Conservation (phyloP, 176 grass and related monocot genomes). For the Rhipidocladum racemiflorum region DNA sequence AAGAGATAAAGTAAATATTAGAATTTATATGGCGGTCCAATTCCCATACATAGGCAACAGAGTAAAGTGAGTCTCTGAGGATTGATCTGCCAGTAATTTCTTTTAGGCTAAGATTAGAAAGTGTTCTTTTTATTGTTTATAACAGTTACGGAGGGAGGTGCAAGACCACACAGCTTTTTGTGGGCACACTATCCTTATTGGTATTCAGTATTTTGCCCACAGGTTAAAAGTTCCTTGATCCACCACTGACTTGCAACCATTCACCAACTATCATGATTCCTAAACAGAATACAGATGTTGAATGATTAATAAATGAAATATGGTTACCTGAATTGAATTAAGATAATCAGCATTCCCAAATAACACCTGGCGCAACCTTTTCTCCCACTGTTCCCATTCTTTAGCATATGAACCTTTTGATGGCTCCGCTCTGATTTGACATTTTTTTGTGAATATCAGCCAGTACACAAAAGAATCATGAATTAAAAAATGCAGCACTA, state of each 20-base stretch:
- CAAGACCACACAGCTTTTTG: background rate
- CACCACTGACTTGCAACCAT: background rate
- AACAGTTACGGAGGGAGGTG: background rate
- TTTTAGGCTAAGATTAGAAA: background rate
- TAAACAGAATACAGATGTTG: constrained; percentile 4
- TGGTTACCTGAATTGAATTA: constrained; percentile 82
- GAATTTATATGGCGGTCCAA: background rate
- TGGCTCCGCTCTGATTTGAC: constrained; percentile 68
- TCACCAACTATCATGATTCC: background rate
- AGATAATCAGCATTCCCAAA: constrained; percentile 70
- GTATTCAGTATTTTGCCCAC: background rate
- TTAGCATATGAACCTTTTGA: constrained; percentile 87
- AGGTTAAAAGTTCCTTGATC: background rate
- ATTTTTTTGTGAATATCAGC: constrained; percentile 39
- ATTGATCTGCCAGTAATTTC: background rate
- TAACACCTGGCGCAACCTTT: constrained; percentile 56
- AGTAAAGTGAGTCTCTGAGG: background rate
- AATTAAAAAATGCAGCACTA: background rate
- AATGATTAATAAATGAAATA: constrained; percentile 18
- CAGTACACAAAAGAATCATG: constrained; percentile 17
- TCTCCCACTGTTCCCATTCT: constrained; percentile 88
- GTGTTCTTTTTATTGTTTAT: background rate
- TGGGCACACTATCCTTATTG: background rate
- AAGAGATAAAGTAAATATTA: background rate
- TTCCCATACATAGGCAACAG: background rate